Evolutionary conservation across 1,139 yeast genomes (phyloP).

Genomic region (Yamadazyma siamensis): DNA sequence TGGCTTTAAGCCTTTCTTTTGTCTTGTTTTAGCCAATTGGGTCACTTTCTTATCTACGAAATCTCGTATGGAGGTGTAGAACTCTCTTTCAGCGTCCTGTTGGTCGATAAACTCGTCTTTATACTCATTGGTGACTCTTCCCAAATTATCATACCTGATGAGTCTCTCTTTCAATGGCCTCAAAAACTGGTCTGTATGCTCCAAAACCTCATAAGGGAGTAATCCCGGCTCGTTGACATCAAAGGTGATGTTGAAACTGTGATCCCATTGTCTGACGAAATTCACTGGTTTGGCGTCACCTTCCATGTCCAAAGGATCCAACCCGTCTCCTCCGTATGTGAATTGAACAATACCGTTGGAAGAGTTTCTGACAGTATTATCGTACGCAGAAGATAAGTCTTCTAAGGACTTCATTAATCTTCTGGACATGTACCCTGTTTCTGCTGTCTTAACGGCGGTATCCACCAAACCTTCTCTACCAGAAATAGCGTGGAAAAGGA

Average conservation of each 20-base stretch:
- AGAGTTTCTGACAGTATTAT: slow-evolving; percentile 91
- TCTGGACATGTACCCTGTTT: slow-evolving; percentile 99
- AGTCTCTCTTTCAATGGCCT: slow-evolving; percentile 58
- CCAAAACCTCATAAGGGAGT: slow-evolving; percentile 67
- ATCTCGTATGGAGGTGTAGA: slow-evolving; percentile 69
- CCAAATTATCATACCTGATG: slow-evolving; percentile 70
- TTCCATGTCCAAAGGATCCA: slow-evolving; percentile 98
- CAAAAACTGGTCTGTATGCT: slow-evolving; percentile 53
- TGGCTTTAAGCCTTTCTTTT: slow-evolving; percentile 43
- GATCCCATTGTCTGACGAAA: slow-evolving; percentile 93
- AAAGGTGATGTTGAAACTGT: slow-evolving; percentile 72
- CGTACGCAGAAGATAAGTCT: slow-evolving; percentile 92
- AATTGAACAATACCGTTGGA: slow-evolving; percentile 96
- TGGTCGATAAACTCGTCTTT: slow-evolving; percentile 68
- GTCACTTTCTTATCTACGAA: slow-evolving; percentile 58
- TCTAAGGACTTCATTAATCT: slow-evolving; percentile 97
- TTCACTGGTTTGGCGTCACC: slow-evolving; percentile 98
- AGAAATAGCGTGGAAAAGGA: slow-evolving; percentile 96
- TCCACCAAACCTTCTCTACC: slow-evolving; percentile 99
- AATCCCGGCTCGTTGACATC: slow-evolving; percentile 53
- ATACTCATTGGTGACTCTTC: slow-evolving; percentile 43
- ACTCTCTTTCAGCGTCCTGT: slow-evolving; percentile 80
- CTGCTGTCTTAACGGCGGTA: slow-evolving; percentile 98
- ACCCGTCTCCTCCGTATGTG: slow-evolving; percentile 97
- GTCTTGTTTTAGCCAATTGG: slow-evolving; percentile 55